Conservation (phyloP, 495 filamentous ascomycete species). For the Aspergillus affinis region DNA sequence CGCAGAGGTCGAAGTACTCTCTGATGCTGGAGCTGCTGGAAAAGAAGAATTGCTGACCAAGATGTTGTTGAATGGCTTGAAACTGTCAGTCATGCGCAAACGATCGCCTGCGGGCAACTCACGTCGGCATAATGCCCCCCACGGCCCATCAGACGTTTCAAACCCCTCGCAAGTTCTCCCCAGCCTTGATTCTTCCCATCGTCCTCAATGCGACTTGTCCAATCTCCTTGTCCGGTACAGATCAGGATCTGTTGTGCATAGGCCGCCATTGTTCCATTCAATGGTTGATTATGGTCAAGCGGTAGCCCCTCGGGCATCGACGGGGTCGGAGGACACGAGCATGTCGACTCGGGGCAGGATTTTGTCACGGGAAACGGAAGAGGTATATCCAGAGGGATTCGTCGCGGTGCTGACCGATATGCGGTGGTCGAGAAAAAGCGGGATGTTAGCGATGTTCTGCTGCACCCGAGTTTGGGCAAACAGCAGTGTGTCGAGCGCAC, state of each 20-base stretch:
- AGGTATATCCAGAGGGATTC: conserved; percentile 39
- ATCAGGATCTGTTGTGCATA: conserved; percentile 83
- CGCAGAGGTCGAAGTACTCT: conserved; percentile 40
- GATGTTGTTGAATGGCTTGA: conserved; percentile 77
- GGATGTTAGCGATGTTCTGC: conserved; percentile 9
- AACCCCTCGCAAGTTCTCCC: conserved; percentile 64
- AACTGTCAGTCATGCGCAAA: background rate
- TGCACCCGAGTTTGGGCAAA: conserved; percentile 6
- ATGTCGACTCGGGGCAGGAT: conserved; percentile 70
- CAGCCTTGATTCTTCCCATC: conserved; percentile 43
- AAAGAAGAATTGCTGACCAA: conserved; percentile 73
- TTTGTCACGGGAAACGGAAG: conserved; percentile 50
- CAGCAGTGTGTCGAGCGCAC: conserved; percentile 12
- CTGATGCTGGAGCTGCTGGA: conserved; percentile 40
- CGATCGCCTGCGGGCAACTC: conserved; percentile 31
- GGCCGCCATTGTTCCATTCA: conserved; percentile 74
- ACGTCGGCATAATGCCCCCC: conserved; percentile 72
- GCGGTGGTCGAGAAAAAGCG: conserved; percentile 31
- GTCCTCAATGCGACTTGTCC: conserved; percentile 71
- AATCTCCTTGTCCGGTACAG: conserved; percentile 76
- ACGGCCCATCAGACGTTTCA: conserved; percentile 66
- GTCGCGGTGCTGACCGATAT: conserved; percentile 20
- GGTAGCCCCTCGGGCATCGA: conserved; percentile 64
- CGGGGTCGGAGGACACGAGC: conserved; percentile 65
- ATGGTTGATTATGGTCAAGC: conserved; percentile 67